These are phyloP conservation scores for Diospyros lotus DNA, from an alignment of 148 eudicot genomes.

Conservation along the genomic window DNA sequence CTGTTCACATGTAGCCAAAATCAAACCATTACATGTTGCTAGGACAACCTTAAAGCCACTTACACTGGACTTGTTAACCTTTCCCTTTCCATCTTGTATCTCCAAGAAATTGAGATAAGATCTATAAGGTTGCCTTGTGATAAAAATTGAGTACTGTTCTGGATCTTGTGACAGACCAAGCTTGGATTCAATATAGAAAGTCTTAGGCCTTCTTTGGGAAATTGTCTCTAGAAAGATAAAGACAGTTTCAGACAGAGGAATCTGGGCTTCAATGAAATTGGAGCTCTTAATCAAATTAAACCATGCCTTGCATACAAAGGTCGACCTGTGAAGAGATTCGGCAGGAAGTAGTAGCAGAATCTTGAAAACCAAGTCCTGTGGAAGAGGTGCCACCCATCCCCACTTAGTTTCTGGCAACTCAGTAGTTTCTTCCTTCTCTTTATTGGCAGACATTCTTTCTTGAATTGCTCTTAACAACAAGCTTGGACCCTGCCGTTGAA, in stretches of 20 bases:
- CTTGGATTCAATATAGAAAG: conserved; percentile 30
- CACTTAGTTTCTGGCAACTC: neutral
- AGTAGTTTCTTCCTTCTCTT: neutral
- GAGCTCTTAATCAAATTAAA: conserved; percentile 30
- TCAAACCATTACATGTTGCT: conserved; percentile 32
- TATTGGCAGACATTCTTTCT: neutral
- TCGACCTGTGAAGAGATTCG: conserved; percentile 26
- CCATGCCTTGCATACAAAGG: conserved; percentile 42
- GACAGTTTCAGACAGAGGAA: conserved; percentile 16
- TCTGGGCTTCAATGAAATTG: conserved; percentile 37
- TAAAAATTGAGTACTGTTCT: conserved; percentile 22
- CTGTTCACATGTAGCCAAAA: conserved; percentile 21
- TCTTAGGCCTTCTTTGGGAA: neutral
- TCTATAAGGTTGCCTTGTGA: neutral
- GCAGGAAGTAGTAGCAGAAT: conserved; percentile 34
- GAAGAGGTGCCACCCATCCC: conserved; percentile 17
- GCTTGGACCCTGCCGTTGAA: neutral
- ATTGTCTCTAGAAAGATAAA: conserved; percentile 16
- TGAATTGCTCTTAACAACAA: conserved; percentile 5
- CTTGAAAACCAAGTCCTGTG: conserved; percentile 32
- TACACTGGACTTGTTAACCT: conserved; percentile 25
- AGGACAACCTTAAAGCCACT: conserved; percentile 23
- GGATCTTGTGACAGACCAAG: conserved; percentile 1
- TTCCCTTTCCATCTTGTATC: conserved; percentile 24
- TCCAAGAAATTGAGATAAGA: conserved; percentile 27